Conservation (phyloP, 169 alveolate species). For the Cryptosporidium viatorum region DNA sequence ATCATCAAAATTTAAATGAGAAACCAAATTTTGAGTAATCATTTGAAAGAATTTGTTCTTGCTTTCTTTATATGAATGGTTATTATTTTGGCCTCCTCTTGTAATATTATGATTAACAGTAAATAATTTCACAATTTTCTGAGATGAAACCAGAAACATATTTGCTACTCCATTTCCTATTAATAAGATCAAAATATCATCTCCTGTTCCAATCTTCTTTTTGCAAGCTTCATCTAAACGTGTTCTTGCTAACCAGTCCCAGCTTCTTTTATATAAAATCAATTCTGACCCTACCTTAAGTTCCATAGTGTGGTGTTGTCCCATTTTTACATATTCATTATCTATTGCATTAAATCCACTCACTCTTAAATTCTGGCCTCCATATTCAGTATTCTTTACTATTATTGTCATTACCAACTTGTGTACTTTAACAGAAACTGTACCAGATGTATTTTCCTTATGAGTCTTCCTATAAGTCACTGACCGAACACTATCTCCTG, state of each 20-base stretch:
- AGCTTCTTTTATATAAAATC: slow-evolving; percentile 42
- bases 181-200: slow-evolving; percentile 41
- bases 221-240: slow-evolving; percentile 29
- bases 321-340: slow-evolving; percentile 52
- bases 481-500: slow-evolving; percentile 68
- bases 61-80: slow-evolving; percentile 42
- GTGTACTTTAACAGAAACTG: slow-evolving; percentile 35
- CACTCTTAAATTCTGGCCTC: slow-evolving; percentile 15
- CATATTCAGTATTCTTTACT: slow-evolving; percentile 38
- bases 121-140: slow-evolving; percentile 28
- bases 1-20: slow-evolving; percentile 32
- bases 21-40: slow-evolving; percentile 25
- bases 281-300: slow-evolving; percentile 41
- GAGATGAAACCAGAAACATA: slow-evolving; percentile 42
- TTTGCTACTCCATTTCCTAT: slow-evolving; percentile 58
- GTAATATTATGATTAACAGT: slow-evolving; percentile 45
- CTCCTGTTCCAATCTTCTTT: slow-evolving; percentile 11
- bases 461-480: slow-evolving; percentile 46
- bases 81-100: slow-evolving; percentile 2
- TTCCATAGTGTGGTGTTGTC: slow-evolving; percentile 72
- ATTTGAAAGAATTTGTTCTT: slow-evolving; percentile 42
- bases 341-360: slow-evolving; percentile 73
- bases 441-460: slow-evolving; percentile 39
- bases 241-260: slow-evolving; percentile 65
- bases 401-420: slow-evolving; percentile 31